Evolutionary conservation across 2,329 filamentous ascomycete genomes (phyloP), one percentile per base, ranked within the genome.

Genomic region (Penicillium concentricum): DNA sequence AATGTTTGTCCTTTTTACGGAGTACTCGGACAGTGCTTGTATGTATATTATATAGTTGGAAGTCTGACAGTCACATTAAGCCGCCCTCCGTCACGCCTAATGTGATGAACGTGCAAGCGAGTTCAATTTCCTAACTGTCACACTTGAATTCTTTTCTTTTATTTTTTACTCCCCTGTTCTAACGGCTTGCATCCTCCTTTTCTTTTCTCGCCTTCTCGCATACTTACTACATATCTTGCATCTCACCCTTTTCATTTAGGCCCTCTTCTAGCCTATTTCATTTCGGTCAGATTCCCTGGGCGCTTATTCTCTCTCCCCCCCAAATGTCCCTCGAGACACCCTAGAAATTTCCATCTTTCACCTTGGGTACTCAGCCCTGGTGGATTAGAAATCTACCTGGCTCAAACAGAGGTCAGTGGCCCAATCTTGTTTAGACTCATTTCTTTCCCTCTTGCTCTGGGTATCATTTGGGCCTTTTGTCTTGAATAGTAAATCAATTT

Each of bases 41-140:
- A 57, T 54, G 44, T 64, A 61, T 56, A 44, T 59, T 30, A 53
- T 60, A 64, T 60, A 61, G 37, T 47, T 53, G 53, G 59, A 55
- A 62, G 57, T 47, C 54, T 60, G 60, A 63, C 64, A 63, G 61
- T 61, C 57, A 51, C 60, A 52, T 64, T 54, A 65, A 53, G 64
- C 54, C 61, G 28, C 48, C 60, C 60, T 64, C 55, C 47, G 57
- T 62, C 63, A 64, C 63, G 59, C 60, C 39, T 34, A 59, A 59
- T 66, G 64, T 67, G 63, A 67, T 63, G 57, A 63, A 63, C 56
- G 59, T 62, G 59, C 45, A 58, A 63, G 58, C 56, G 56, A 63
- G 54, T 45, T 37, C 32, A 34, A 41, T 58, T 32, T 28, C 28
- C 38, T 49, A 34, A 49, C 3, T 42, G 58, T 59, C 55, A 58